Conservation (phyloP, 768 basidiomycete genomes). For the Tulasnella sp. region DNA sequence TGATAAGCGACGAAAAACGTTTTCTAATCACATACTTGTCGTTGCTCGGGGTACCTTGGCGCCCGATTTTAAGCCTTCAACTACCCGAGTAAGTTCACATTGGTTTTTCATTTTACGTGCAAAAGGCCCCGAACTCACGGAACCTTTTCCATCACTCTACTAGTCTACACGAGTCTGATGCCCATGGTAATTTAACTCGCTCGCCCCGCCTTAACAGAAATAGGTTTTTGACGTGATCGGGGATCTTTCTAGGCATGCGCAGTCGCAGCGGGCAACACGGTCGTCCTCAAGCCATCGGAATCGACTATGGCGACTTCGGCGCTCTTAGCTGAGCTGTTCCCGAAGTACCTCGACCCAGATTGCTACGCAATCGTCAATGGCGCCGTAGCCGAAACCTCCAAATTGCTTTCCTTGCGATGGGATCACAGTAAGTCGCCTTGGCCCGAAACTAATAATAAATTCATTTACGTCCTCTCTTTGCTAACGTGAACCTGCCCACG, state of each 20-base stretch:
- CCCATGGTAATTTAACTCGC: not conserved
- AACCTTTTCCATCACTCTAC: not conserved
- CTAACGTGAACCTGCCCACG: too few relatives aligned
- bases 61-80: constrained; percentile 2
- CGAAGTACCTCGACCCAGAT: constrained; percentile 69
- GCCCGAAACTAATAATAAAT: too few relatives aligned
- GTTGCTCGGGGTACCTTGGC: not conserved
- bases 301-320: constrained; percentile 50
- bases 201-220: not conserved
- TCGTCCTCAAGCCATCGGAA: constrained; percentile 75
- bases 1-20: constrained; percentile 1
- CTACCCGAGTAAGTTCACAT: constrained; percentile 7
- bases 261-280: constrained; percentile 72
- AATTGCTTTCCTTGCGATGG: constrained; percentile 28
- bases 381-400: constrained; percentile 58
- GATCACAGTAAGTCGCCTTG: constrained; percentile 23
- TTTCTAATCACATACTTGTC: not conserved
- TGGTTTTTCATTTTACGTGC: too few relatives aligned
- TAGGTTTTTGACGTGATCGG: not conserved
- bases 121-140: not conserved
- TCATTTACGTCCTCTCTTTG: not conserved
- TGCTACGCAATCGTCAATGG: constrained; percentile 68
- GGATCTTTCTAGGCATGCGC: constrained; percentile 39
- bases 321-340: constrained; percentile 62
- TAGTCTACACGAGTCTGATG: constrained; percentile 3